Base-by-base conservation (phyloP, 2,329 filamentous ascomycete genomes). In the Pezicula neosporulosa region DNA sequence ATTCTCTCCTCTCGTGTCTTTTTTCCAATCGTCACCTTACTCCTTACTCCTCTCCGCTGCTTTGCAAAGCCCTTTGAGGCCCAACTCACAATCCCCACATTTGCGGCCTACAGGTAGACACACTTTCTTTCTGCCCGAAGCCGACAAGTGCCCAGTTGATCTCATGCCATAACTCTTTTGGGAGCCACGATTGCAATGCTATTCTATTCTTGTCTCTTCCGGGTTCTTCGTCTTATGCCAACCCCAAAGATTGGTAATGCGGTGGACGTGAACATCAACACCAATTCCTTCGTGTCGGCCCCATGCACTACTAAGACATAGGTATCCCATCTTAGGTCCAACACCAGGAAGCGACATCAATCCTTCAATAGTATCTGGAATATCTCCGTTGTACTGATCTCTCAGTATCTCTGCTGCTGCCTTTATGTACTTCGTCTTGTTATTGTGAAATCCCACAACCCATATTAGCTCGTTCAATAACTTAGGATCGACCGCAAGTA, bases 41-140 rank as follows among this genome's bases (percentile, higher is more conserved):
- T 82, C 80, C 70, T 87, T 85, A 47, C 77, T 82, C 64, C 77
- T 73, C 55, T 90, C 81, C 27, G 88, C 87, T 10, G 82, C 81
- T 65, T 78, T 83, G 71, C 94, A 99, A 52, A 97, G 69, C 3
- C 89, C 89, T 30, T 77, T 77, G 18, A 87, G 73, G 1, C 89
- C 89, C 45, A 97, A 71, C 57, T 88, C 87, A 71, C 94, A 99
- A 45, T 94, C 86, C 16, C 90, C 91, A 70, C 94, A 99, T 60
- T 80, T 83, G 12, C 61, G 50, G 0, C 84, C 85, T 2, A 88
- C 77, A 6, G 86, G 84, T 54, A 86, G 67, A 68, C 86, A 90
- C 27, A 86, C 77, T 1, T 81, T 87, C 77, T 1, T 81, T 87
- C 71, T 90, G 86, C 1, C 86, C 86, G 55, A 88, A 76, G 0